These are phyloP conservation scores for Vanderwaltozyma tropicalis DNA, from an alignment of 805 yeast genomes.

Conservation along the genomic window DNA sequence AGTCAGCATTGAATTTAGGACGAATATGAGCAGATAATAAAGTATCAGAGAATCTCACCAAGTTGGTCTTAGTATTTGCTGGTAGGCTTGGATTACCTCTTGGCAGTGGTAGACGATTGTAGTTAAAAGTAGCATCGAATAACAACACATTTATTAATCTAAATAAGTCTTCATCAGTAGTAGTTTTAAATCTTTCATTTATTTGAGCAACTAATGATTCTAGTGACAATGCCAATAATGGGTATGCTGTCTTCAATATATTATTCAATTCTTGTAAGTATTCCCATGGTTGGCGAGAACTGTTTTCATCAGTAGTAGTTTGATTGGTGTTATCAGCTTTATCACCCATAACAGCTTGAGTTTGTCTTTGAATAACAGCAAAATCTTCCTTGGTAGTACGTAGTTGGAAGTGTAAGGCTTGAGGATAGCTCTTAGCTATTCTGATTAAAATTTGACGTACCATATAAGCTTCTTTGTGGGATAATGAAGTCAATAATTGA, in stretches of 20 bases:
- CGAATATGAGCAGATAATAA: conserved; percentile 82
- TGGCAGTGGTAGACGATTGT: conserved; percentile 78
- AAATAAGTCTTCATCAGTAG: conserved; percentile 93
- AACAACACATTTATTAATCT: conserved; percentile 83
- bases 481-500: conserved; percentile 77
- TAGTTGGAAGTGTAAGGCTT: conserved; percentile 90
- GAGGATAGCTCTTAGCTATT: conserved; percentile 95
- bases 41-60: conserved; percentile 83
- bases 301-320: conserved; percentile 8
- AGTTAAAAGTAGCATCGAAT: conserved; percentile 86
- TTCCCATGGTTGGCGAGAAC: conserved; percentile 78
- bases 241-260: conserved; percentile 91
- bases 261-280: conserved; percentile 89
- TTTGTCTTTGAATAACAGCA: conserved; percentile 75
- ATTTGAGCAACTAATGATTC: conserved; percentile 96
- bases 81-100: conserved; percentile 83
- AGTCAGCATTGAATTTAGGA: conserved; percentile 85
- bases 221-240: conserved; percentile 79
- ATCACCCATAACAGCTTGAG: conserved; percentile 36
- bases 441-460: conserved; percentile 81
- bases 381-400: conserved; percentile 93
- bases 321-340: conserved; percentile 11
- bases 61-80: conserved; percentile 80
- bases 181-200: conserved; percentile 83
- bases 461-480: conserved; percentile 82